Percentiles rank a stretch among this genome's conserved stretches.
Conservation (phyloP, 345 rosid genomes). For the Sisymbrium irio region DNA sequence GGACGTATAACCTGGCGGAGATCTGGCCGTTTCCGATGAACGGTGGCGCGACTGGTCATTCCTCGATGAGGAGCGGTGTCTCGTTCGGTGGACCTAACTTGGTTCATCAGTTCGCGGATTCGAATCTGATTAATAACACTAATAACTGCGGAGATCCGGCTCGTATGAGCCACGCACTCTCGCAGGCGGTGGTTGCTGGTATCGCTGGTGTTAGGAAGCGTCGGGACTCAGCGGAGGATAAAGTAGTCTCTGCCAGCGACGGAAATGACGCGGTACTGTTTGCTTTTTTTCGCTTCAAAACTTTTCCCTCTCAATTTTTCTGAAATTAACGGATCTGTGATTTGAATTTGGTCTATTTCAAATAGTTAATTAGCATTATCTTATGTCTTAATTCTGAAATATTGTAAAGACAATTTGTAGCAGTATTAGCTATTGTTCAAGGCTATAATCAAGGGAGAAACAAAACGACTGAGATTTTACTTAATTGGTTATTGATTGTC, state of each 20-base stretch:
- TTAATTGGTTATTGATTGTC: not conserved
- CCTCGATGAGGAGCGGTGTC: conserved; percentile 36
- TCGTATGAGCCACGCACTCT: conserved; percentile 40
- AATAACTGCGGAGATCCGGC: conserved; percentile 34
- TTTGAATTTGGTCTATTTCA: not conserved
- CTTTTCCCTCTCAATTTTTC: not conserved
- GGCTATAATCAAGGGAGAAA: not conserved
- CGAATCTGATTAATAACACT: conserved; percentile 32
- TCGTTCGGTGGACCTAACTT: conserved; percentile 39
- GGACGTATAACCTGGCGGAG: conserved; percentile 54
- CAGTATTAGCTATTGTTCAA: too few relatives aligned
- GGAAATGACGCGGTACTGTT: conserved; percentile 47
- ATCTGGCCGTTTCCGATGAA: conserved; percentile 71
- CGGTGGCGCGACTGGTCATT: conserved; percentile 29
- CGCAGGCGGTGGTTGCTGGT: conserved; percentile 26
- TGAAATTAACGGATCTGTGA: conserved; percentile 4
- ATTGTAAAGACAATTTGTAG: not conserved
- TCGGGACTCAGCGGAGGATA: conserved; percentile 37
- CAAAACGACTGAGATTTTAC: not conserved
- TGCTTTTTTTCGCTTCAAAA: not conserved
- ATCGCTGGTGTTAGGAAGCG: conserved; percentile 49
- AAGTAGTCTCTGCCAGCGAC: conserved; percentile 49
- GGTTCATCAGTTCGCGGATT: conserved; percentile 33
- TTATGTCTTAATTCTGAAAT: not conserved
- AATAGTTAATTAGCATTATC: not conserved